These are phyloP conservation scores for Tothia fuscella DNA, from an alignment of 2,329 filamentous ascomycete species.

Conservation along the genomic window DNA sequence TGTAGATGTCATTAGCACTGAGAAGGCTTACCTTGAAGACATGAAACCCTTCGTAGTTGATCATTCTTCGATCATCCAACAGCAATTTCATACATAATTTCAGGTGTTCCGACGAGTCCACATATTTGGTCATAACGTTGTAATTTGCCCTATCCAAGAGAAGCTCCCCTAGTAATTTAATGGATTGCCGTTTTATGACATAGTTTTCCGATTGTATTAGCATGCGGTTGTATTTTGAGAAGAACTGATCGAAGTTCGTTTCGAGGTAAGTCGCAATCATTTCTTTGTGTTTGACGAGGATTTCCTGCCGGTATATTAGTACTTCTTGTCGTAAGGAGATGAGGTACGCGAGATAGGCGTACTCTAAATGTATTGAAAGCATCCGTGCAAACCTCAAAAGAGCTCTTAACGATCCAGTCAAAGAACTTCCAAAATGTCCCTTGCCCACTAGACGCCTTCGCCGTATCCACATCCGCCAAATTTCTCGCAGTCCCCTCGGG, in stretches of 20 bases:
- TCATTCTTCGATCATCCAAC: conserved; percentile 94
- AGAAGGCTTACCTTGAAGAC: conserved; percentile 66
- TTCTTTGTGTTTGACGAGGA: conserved; percentile 86
- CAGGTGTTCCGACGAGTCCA: conserved; percentile 86
- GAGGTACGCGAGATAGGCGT: conserved; percentile 14
- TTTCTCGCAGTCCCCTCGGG: conserved; percentile 63
- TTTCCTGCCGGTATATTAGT: conserved; percentile 47
- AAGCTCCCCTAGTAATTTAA: conserved; percentile 92
- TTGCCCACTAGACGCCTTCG: conserved; percentile 60
- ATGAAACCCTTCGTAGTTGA: conserved; percentile 98
- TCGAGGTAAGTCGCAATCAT: conserved; percentile 79
- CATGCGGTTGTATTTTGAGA: conserved; percentile 75
- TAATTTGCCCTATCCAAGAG: conserved; percentile 93
- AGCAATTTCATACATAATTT: conserved; percentile 98
- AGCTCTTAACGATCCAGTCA: conserved; percentile 90
- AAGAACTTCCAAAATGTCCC: conserved; percentile 97
- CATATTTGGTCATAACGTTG: conserved; percentile 94
- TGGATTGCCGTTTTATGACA: conserved; percentile 94
- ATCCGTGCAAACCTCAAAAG: conserved; percentile 93
- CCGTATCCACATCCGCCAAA: conserved; percentile 64
- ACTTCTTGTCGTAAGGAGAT: conserved; percentile 13
- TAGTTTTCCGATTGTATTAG: conserved; percentile 90
- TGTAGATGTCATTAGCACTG: not conserved
- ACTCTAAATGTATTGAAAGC: conserved; percentile 96
- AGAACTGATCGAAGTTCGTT: conserved; percentile 89